Evolutionary conservation across 164 flowering plant species (phyloP).

Genomic region (Piper longum): DNA sequence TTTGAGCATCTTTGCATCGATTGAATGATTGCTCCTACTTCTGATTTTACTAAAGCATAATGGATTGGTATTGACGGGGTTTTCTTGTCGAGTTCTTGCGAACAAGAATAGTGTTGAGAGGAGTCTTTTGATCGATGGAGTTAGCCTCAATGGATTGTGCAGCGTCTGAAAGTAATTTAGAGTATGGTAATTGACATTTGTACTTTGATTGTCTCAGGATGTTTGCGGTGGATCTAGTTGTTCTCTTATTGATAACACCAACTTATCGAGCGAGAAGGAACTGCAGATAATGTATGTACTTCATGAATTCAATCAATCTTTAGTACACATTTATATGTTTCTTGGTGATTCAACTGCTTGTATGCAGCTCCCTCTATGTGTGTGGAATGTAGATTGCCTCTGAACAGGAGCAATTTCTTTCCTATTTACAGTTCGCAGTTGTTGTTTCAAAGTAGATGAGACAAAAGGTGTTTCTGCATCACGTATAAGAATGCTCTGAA

Average conservation of each 20-base stretch:
- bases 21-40: neutral
- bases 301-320: neutral
- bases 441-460: no score
- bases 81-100: neutral
- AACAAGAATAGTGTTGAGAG: neutral
- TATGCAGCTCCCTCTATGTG: neutral
- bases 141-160: neutral
- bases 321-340: neutral
- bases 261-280: slow-evolving; percentile 23
- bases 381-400: no score
- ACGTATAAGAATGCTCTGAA: no score
- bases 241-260: slow-evolving; percentile 55
- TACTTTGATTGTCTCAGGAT: slow-evolving; percentile 32
- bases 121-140: neutral
- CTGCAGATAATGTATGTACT: slow-evolving; percentile 60
- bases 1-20: neutral
- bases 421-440: no score
- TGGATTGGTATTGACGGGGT: neutral
- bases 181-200: slow-evolving; percentile 6
- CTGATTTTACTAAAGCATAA: neutral
- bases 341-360: neutral
- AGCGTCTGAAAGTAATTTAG: neutral
- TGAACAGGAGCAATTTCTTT: no score
- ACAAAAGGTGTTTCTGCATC: no score
- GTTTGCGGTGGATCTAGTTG: slow-evolving; percentile 68